These are phyloP conservation scores for Metarhizium album DNA, from an alignment of 2,329 filamentous ascomycete genomes.

Conservation along the genomic window DNA sequence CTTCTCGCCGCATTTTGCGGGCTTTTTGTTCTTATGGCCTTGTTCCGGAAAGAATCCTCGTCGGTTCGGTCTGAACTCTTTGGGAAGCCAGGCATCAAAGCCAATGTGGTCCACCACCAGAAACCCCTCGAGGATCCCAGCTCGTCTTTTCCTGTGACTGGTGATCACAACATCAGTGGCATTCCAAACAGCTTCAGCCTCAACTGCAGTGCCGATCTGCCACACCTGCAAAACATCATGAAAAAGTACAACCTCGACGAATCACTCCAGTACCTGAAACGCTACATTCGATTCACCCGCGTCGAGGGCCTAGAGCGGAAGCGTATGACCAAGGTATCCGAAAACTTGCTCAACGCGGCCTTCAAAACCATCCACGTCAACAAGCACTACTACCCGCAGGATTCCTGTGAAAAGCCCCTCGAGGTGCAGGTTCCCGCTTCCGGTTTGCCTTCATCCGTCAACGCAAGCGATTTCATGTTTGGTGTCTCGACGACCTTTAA, in stretches of 20 bases:
- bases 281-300: slow-evolving; percentile 42
- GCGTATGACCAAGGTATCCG: slow-evolving; percentile 38
- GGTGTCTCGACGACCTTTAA: slow-evolving; percentile 48
- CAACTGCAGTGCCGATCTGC: slow-evolving; percentile 39
- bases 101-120: slow-evolving; percentile 17
- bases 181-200: slow-evolving; percentile 22
- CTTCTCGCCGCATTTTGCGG: slow-evolving; percentile 32
- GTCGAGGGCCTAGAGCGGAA: slow-evolving; percentile 36
- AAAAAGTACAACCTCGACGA: slow-evolving; percentile 36
- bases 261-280: slow-evolving; percentile 44
- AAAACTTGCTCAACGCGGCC: slow-evolving; percentile 35
- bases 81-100: slow-evolving; percentile 20
- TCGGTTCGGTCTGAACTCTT: slow-evolving; percentile 31
- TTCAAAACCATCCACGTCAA: slow-evolving; percentile 38
- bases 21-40: slow-evolving; percentile 29
- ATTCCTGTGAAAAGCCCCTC: slow-evolving; percentile 37
- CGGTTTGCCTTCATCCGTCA: slow-evolving; percentile 36
- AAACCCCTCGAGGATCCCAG: slow-evolving; percentile 18
- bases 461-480: slow-evolving; percentile 47
- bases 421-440: slow-evolving; percentile 41
- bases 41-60: slow-evolving; percentile 30
- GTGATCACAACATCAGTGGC: slow-evolving; percentile 6
- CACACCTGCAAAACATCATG: slow-evolving; percentile 33
- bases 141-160: slow-evolving; percentile 10
- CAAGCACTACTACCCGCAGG: slow-evolving; percentile 28